Conservation (phyloP, 257 asterid species). For the Oldenlandia corymbosa region DNA sequence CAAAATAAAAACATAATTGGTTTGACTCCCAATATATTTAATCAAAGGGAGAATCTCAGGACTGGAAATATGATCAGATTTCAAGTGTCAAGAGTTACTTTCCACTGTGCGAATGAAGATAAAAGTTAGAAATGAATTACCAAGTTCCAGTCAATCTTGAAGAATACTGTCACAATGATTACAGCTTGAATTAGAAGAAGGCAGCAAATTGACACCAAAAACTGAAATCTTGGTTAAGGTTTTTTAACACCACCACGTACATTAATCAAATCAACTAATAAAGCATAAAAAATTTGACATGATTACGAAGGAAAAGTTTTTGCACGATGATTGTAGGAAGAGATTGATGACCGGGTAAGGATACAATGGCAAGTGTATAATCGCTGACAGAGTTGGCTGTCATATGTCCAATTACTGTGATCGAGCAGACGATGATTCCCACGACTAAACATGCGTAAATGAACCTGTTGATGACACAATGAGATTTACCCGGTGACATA, state of each 20-base stretch:
- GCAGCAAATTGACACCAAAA: constrained; percentile 3
- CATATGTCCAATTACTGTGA: background rate
- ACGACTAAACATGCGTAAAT: constrained; percentile 6
- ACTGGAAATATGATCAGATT: no score
- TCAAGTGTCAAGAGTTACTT: no score
- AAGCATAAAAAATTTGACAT: background rate
- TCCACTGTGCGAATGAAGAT: no score
- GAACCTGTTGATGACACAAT: constrained; percentile 16
- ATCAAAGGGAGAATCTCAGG: no score
- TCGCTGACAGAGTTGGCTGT: constrained; percentile 8
- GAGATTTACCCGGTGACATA: no score
- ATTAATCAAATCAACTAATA: no score
- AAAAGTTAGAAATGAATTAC: background rate
- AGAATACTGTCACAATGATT: constrained; percentile 6
- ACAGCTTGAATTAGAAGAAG: constrained; percentile 10
- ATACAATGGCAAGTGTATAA: constrained; percentile 6
- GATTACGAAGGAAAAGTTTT: background rate
- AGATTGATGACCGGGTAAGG: no score
- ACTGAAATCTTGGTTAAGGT: constrained; percentile 1
- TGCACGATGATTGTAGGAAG: no score
- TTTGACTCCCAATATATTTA: no score
- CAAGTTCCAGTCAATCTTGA: constrained; percentile 5
- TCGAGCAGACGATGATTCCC: constrained; percentile 15
- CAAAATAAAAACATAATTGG: no score
- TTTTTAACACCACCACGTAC: no score